Conservation (phyloP, 805 yeast species). For the Teunomyces pallodes region DNA sequence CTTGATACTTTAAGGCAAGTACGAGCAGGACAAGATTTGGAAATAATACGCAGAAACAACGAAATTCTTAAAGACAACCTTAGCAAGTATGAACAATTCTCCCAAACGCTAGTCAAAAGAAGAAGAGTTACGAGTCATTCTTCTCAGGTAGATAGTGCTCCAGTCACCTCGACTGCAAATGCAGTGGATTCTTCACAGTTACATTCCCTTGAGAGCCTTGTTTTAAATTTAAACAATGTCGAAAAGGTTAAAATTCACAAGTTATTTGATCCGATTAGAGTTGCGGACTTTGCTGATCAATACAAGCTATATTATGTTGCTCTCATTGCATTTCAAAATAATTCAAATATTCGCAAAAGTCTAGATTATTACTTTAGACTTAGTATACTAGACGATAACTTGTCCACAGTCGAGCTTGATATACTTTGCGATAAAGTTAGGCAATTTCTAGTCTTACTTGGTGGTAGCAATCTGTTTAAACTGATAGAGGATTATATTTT, state of each 20-base stretch:
- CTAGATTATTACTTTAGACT: slow-evolving; percentile 18
- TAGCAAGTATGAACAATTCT: slow-evolving; percentile 14
- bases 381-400: slow-evolving; percentile 15
- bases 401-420: slow-evolving; percentile 10
- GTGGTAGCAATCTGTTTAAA: slow-evolving; percentile 10
- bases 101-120: slow-evolving; percentile 8
- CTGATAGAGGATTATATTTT: slow-evolving; percentile 19
- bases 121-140: slow-evolving; percentile 5
- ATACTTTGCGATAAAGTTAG: slow-evolving; percentile 11
- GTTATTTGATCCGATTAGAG: neutral
- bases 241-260: slow-evolving; percentile 11
- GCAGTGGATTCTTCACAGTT: slow-evolving; percentile 2
- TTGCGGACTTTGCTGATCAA: neutral
- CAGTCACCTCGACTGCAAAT: neutral
- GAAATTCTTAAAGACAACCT: slow-evolving; percentile 8
- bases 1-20: slow-evolving; percentile 9
- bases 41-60: neutral
- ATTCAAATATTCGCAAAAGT: slow-evolving; percentile 3
- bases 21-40: neutral
- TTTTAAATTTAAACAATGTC: slow-evolving; percentile 16
- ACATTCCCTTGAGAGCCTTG: slow-evolving; percentile 17
- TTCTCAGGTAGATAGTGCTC: neutral
- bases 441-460: slow-evolving; percentile 9
- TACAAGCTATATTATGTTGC: slow-evolving; percentile 7
- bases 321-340: slow-evolving; percentile 7